Conservation (phyloP, 129 eudicot species). For the Pseudognaphalium luteoalbum region DNA sequence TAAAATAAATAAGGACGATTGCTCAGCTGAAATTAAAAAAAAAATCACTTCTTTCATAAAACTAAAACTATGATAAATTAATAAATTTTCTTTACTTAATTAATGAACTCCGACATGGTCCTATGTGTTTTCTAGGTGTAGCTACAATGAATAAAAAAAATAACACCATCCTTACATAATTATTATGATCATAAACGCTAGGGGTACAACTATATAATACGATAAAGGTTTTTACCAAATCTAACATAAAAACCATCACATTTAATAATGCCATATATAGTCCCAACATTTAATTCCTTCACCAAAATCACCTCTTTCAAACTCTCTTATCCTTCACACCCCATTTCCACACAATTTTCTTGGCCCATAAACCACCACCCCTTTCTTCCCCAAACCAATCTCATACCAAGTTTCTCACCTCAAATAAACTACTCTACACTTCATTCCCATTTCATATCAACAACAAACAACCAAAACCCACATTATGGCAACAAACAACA, state of each 20-base stretch:
- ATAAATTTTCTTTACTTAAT: too few relatives aligned
- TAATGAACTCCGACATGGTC: neutral
- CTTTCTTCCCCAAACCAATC: slow-evolving; percentile 23
- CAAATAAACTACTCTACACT: slow-evolving; percentile 14
- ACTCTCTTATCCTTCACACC: slow-evolving; percentile 41
- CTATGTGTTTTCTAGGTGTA: neutral
- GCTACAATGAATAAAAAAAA: too few relatives aligned
- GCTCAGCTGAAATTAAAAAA: neutral
- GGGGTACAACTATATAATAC: neutral
- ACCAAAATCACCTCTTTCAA: slow-evolving; percentile 24
- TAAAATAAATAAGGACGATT: too few relatives aligned
- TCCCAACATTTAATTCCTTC: slow-evolving; percentile 29
- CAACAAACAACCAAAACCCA: neutral
- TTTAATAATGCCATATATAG: neutral
- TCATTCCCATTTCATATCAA: neutral
- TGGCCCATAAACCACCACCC: slow-evolving; percentile 58
- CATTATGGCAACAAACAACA: slow-evolving; percentile 49
- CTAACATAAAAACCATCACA: neutral
- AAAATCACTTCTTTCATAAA: neutral
- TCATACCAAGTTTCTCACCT: slow-evolving; percentile 53
- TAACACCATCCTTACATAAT: neutral
- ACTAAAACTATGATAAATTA: neutral
- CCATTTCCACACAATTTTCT: slow-evolving; percentile 48
- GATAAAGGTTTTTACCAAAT: slow-evolving; percentile 4
- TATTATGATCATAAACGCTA: too few relatives aligned